A percentile compares a stretch with the other conserved stretches of the same genome.
Evolutionary conservation across 1,284 basidiomycete species (phyloP).

Genomic region (Ceratobasidium sp.): DNA sequence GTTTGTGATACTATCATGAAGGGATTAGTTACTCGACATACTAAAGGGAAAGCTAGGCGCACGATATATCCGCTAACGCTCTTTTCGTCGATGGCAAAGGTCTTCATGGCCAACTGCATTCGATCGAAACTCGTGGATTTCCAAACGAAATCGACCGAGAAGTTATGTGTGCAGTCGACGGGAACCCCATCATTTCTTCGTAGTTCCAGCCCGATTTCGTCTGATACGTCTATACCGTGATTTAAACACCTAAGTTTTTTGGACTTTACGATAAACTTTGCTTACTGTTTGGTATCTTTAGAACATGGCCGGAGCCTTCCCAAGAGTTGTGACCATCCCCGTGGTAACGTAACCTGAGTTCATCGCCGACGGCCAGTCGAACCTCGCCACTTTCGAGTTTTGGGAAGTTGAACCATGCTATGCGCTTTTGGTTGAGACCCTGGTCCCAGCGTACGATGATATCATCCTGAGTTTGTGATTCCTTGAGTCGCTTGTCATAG

Average conservation of each 20-base stretch:
- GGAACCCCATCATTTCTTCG: slow-evolving; percentile 94
- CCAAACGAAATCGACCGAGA: slow-evolving; percentile 98
- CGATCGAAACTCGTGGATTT: slow-evolving; percentile 99
- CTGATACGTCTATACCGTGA: slow-evolving; percentile 82
- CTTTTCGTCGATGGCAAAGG: slow-evolving; percentile 98
- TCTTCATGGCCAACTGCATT: slow-evolving; percentile 99
- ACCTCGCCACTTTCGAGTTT: slow-evolving; percentile 99
- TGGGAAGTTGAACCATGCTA: slow-evolving; percentile 96
- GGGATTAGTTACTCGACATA: slow-evolving; percentile 5
- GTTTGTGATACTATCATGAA: slow-evolving; percentile 86
- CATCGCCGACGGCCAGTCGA: slow-evolving; percentile 95
- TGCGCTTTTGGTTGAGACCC: slow-evolving; percentile 96
- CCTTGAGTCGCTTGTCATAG: slow-evolving; percentile 97
- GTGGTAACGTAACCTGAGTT: slow-evolving; percentile 88
- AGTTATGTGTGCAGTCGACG: slow-evolving; percentile 92
- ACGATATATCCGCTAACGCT: slow-evolving; percentile 98
- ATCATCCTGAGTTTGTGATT: slow-evolving; percentile 97
- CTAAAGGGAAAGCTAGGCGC: slow-evolving; percentile 52
- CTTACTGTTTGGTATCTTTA: slow-evolving; percentile 99
- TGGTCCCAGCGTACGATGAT: slow-evolving; percentile 97
- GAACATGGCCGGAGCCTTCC: slow-evolving; percentile 98
- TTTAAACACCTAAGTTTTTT: background rate
- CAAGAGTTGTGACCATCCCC: slow-evolving; percentile 88
- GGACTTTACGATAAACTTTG: slow-evolving; percentile 49
- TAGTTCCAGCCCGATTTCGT: slow-evolving; percentile 96